phyloP scores from a whole-genome alignment of 1,284 basidiomycete genomes.

The Moniliophthora roreri region DNA sequence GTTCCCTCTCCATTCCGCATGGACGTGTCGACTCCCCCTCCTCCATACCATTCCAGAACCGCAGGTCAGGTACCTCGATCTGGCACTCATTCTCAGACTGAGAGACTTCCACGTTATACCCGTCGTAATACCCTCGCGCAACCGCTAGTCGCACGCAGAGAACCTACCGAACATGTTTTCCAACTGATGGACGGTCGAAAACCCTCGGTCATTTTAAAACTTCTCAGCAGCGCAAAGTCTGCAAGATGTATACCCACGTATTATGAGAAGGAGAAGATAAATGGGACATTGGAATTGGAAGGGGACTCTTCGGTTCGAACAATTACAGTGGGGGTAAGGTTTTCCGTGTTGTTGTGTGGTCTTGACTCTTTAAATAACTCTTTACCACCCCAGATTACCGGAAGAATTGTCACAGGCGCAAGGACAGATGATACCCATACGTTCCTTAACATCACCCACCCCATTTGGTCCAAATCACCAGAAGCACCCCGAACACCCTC shows the following conservation, averaged over 20 bases:
- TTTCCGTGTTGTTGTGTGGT: neutral
- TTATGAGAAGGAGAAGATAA: constrained; percentile 50
- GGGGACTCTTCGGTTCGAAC: constrained; percentile 45
- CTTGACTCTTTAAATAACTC: neutral
- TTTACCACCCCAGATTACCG: constrained; percentile 35
- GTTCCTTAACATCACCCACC: constrained; percentile 40
- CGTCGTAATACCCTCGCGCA: constrained; percentile 43
- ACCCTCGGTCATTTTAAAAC: constrained; percentile 40
- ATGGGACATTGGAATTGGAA: constrained; percentile 40
- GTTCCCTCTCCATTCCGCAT: constrained; percentile 27
- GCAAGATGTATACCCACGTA: constrained; percentile 44
- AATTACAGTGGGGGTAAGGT: constrained; percentile 37
- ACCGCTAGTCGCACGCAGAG: constrained; percentile 32
- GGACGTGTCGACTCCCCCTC: constrained; percentile 41
- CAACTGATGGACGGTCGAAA: constrained; percentile 16
- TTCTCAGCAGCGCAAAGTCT: constrained; percentile 48
- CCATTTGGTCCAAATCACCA: constrained; percentile 44
- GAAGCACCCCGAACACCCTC: constrained; percentile 37
- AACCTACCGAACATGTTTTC: constrained; percentile 46
- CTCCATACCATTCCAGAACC: constrained; percentile 44
- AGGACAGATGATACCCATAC: constrained; percentile 36
- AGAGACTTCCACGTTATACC: constrained; percentile 45
- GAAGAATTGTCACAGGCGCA: constrained; percentile 46
- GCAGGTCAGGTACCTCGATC: constrained; percentile 45
- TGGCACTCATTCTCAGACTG: constrained; percentile 23